A percentile compares a stretch with the other conserved stretches of the same genome.
phyloP scores from a whole-genome alignment of 2,329 filamentous ascomycete species.

The Phialemoniopsis sp. region DNA sequence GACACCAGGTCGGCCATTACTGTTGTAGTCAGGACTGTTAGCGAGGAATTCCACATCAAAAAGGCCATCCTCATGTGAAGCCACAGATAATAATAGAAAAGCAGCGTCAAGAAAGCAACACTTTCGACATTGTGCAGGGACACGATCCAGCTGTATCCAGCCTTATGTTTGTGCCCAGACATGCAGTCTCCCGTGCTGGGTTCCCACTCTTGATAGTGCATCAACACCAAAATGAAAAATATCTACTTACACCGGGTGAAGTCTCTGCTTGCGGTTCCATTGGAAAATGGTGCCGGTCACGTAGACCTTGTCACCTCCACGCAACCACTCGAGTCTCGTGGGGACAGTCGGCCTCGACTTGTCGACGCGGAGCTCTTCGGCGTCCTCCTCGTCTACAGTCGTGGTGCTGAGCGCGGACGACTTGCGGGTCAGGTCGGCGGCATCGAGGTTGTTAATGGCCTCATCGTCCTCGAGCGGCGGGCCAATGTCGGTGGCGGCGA shows the following conservation, averaged over 20 bases:
- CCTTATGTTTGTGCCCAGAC: too few species aligned
- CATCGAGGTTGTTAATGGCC: slow-evolving; percentile 32
- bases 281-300: slow-evolving; percentile 96
- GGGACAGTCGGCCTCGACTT: slow-evolving; percentile 76
- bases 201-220: slow-evolving; percentile 1
- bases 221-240: neutral
- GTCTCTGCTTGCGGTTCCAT: slow-evolving; percentile 90
- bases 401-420: slow-evolving; percentile 57
- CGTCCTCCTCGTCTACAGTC: slow-evolving; percentile 71
- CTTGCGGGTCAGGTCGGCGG: slow-evolving; percentile 44
- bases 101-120: too few species aligned
- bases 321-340: slow-evolving; percentile 80
- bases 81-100: too few species aligned
- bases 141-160: too few species aligned
- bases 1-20: slow-evolving; percentile 54
- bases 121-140: too few species aligned
- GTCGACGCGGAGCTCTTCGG: slow-evolving; percentile 72
- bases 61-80: too few species aligned
- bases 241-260: slow-evolving; percentile 74
- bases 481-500: slow-evolving; percentile 60
- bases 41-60: slow-evolving; percentile 6
- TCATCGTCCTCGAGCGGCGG: slow-evolving; percentile 47
- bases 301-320: slow-evolving; percentile 83
- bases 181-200: neutral
- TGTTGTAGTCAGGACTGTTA: slow-evolving; percentile 19